A percentile compares a stretch with the other conserved stretches of the same genome.
Evolutionary conservation across 1,284 basidiomycete species (phyloP).

Genomic region (Irpex sp.): DNA sequence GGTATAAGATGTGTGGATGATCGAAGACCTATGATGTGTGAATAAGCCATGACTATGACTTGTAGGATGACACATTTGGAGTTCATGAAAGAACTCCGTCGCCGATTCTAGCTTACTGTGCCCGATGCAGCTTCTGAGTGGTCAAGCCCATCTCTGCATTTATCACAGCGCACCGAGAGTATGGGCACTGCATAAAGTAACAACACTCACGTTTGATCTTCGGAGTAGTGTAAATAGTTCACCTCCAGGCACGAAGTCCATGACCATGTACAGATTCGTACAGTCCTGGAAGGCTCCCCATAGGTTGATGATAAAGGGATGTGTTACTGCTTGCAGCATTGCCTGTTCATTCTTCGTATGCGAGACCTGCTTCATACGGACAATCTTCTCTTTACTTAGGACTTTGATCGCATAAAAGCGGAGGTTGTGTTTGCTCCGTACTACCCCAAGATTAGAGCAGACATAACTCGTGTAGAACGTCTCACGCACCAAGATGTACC

Average conservation of each 20-base stretch:
- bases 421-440: constrained; percentile 88
- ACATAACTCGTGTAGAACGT: neutral
- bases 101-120: too few relatives aligned
- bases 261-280: constrained; percentile 97
- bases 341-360: constrained; percentile 96
- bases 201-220: constrained; percentile 75
- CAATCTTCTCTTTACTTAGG: constrained; percentile 91
- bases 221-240: constrained; percentile 92
- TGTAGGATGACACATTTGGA: too few relatives aligned
- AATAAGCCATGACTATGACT: neutral
- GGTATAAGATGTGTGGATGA: neutral
- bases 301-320: constrained; percentile 96
- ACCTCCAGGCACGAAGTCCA: constrained; percentile 99
- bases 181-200: neutral
- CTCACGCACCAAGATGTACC: constrained; percentile 79
- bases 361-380: constrained; percentile 95
- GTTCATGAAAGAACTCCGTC: too few relatives aligned
- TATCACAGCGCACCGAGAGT: neutral
- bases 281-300: constrained; percentile 98
- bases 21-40: neutral
- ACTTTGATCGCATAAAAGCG: constrained; percentile 97
- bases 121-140: too few relatives aligned
- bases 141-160: neutral
- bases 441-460: constrained; percentile 32
- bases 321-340: constrained; percentile 87